phyloP scores from a whole-genome alignment of 768 basidiomycete species.

The Tubosaeta brunneosetosa region DNA sequence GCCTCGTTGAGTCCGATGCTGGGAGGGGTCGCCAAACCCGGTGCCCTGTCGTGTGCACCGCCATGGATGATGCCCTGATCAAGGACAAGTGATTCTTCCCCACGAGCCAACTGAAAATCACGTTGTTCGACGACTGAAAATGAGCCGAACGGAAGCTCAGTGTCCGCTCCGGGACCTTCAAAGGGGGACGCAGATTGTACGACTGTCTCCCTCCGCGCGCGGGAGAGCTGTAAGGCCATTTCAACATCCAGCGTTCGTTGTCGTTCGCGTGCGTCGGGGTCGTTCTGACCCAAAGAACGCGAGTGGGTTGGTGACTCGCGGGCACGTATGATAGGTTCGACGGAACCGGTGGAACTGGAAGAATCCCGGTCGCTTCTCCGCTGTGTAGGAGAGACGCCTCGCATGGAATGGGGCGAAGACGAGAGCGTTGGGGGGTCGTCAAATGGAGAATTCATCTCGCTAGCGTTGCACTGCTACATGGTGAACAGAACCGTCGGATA shows the following conservation, averaged over 20 bases:
- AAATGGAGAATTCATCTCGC: constrained; percentile 37
- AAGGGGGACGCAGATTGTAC: constrained; percentile 35
- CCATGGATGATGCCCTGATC: constrained; percentile 10
- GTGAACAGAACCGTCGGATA: background rate
- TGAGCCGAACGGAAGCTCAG: constrained; percentile 34
- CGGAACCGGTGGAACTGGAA: constrained; percentile 37
- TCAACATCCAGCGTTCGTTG: constrained; percentile 94
- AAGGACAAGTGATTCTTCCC: constrained; percentile 19
- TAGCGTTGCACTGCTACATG: background rate
- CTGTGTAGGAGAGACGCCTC: constrained; percentile 37
- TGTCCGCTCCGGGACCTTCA: constrained; percentile 27
- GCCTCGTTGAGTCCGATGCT: constrained; percentile 38
- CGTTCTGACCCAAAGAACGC: constrained; percentile 62
- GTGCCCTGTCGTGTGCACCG: constrained; percentile 1
- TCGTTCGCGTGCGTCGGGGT: constrained; percentile 74
- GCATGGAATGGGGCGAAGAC: constrained; percentile 41
- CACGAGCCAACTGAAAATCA: constrained; percentile 40
- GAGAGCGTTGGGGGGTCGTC: constrained; percentile 31
- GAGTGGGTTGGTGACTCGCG: constrained; percentile 60
- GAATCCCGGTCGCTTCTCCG: constrained; percentile 32
- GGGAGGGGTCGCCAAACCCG: constrained; percentile 10
- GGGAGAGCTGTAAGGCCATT: constrained; percentile 78
- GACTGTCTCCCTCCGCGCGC: constrained; percentile 63
- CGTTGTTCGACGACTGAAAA: constrained; percentile 50
- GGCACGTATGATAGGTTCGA: constrained; percentile 38